Base-by-base conservation (phyloP, 495 filamentous ascomycete genomes). In the Penicillium dipodomyicola region DNA sequence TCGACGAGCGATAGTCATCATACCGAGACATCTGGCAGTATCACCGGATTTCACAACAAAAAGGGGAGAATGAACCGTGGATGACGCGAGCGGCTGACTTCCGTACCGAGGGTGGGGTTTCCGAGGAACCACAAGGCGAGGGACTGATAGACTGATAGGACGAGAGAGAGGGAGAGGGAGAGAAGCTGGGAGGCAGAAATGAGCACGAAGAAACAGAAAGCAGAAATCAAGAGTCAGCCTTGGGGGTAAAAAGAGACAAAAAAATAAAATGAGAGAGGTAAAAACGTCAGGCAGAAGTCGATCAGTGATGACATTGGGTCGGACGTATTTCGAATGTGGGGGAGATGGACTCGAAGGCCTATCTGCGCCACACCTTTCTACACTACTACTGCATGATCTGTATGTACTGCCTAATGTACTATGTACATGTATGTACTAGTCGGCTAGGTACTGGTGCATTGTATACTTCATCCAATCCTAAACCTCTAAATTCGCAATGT, bases 401-500 rank as follows among this genome's bases (percentile, higher is more conserved):
- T 32, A 32, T 12, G 15, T 39, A 2, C 6, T n/a, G 15, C 15
- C 15, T 37, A n/a, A 39, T 39, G 37, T 33, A 17, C 47, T 51
- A 23, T 23, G 22, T 23, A 20, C 20, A 43, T 9, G 47, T 39
- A 27, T 37, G 40, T n/a, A 43, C 8, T 30, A 30, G 29, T 30
- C 7, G 29, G n/a, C 22, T 42, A 52, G 37, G 37, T 19, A 52
- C 22, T 30, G 29, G 1, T 9, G 22, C 8, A 42, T 49, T 37
- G 25, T 48, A 5, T 25, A 37, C n/a, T 54, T 52, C 27, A 27
- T 25, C 44, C 32, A 57, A 51, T 68, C 57, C 40, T 66, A 65
- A 23, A 78, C 32, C 49, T 73, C 73, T 61, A 80, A 58, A 50
- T 69, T 67, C 42, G 70, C 61, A 60, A 85, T 72, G 70, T 85